Evolutionary conservation across 106 monocot genomes (phyloP).

Genomic region (Apostasia shenzhenica): DNA sequence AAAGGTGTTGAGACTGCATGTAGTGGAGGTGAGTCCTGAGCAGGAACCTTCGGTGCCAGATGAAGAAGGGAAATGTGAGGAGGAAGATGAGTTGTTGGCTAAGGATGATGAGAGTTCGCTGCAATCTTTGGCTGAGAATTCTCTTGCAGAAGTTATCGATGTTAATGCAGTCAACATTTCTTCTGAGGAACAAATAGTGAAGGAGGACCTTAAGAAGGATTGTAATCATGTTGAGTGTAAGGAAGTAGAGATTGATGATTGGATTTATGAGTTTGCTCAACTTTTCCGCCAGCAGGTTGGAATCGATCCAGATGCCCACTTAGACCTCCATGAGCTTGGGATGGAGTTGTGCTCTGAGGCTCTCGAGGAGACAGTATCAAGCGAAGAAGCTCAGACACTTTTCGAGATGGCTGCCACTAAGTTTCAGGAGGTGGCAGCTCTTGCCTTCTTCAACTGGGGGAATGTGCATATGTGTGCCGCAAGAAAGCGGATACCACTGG

Average conservation of each 20-base stretch:
- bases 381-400: conserved; percentile 82
- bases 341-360: conserved; percentile 97
- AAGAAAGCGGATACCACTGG: conserved; percentile 77
- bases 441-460: conserved; percentile 98
- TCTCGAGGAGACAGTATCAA: conserved; percentile 80
- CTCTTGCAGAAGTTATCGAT: not conserved
- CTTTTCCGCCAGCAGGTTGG: conserved; percentile 91
- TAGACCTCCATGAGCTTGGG: conserved; percentile 94
- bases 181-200: conserved; percentile 20
- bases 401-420: conserved; percentile 86
- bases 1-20: conserved; percentile 53
- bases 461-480: conserved; percentile 99
- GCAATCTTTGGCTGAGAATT: conserved; percentile 15
- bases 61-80: conserved; percentile 26
- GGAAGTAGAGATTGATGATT: conserved; percentile 92
- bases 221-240: conserved; percentile 76
- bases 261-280: conserved; percentile 91
- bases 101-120: conserved; percentile 23
- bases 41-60: conserved; percentile 59
- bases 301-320: conserved; percentile 87
- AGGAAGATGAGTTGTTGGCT: conserved; percentile 25
- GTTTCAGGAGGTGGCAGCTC: conserved; percentile 95
- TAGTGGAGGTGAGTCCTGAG: conserved; percentile 78
- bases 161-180: conserved; percentile 18
- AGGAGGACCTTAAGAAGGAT: conserved; percentile 41